Percentiles rank a stretch among this genome's conserved stretches.
Conservation (phyloP, 306 rosid genomes). For the Acacia melanoxylon region DNA sequence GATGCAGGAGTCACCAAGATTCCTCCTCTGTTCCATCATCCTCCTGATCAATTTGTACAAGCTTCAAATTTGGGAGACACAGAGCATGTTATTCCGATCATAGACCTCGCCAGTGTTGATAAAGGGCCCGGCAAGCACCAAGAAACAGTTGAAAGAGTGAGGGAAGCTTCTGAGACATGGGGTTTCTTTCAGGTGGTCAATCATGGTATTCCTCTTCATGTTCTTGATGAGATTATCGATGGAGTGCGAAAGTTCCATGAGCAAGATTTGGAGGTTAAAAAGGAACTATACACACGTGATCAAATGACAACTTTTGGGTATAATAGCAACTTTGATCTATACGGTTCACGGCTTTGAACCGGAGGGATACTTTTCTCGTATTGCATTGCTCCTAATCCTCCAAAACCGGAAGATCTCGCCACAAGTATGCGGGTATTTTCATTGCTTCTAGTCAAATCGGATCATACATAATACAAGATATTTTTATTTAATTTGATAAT, state of each 20-base stretch:
- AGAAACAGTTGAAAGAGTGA: slow-evolving; percentile 19
- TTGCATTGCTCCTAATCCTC: slow-evolving; percentile 31
- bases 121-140: neutral
- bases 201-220: slow-evolving; percentile 39
- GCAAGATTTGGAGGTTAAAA: slow-evolving; percentile 41
- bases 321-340: slow-evolving; percentile 41
- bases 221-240: slow-evolving; percentile 33
- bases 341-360: slow-evolving; percentile 23
- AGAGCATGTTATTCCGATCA: neutral
- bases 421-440: slow-evolving; percentile 31
- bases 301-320: neutral
- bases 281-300: slow-evolving; percentile 37
- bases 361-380: neutral
- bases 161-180: slow-evolving; percentile 44
- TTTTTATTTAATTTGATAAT: too few species aligned
- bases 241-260: slow-evolving; percentile 47
- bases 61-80: slow-evolving; percentile 8
- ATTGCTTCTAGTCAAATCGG: neutral
- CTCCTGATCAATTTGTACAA: neutral
- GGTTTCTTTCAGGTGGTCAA: slow-evolving; percentile 55
- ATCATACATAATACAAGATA: neutral
- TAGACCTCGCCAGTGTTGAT: neutral
- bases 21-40: too few species aligned
- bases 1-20: too few species aligned
- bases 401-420: slow-evolving; percentile 39